Evolutionary conservation across 768 basidiomycete species (phyloP), one percentile per base, ranked within the genome.

Genomic region (Leccinum fibrillosum): DNA sequence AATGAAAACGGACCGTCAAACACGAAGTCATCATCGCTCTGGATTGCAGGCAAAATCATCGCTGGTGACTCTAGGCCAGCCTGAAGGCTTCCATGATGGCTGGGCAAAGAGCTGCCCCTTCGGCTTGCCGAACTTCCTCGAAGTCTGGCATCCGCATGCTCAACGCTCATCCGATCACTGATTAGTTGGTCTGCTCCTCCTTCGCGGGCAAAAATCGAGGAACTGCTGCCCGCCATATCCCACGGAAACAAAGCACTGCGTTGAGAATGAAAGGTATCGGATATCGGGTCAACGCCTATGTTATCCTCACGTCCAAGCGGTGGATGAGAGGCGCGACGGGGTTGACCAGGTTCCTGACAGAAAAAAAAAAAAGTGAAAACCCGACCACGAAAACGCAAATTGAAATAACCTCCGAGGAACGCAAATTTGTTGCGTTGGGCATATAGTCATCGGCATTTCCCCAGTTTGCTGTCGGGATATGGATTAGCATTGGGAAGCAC

Each of bases 291-390:
- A 52, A 82, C 64, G 12, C 76, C 80, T 45, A 87, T 72, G 57
- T 83, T 73, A 51, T 77, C 80, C 37, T 79, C 82, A 25, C 81
- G 59, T 9, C 77, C 65, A 44, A 83, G 85, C 13, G 78, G 77
- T 12, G 82, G 80, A 19, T 81, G 80, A 48, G 90, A 89, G 34
- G 75, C 75, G n/a, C 78, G 83, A 62, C 91, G 89, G n/a, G 80
- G 89, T 85, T 90, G 88, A 30, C 89, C 91, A 49, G 90, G 90
- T 75, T 92, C 90, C 91, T 91, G 64, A 53, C 17, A 60, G 37
- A 17, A 15, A 35, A 66, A 44, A n/a, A 59, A 59, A 35, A 11
- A 12, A 44, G 49, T 72, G 44, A 73, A 55, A 48, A 25, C 32
- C 28, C 30, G 17, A 48, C 39, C 28, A 51, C n/a, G 11, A n/a